Evolutionary conservation across 2,329 filamentous ascomycete genomes (phyloP), one percentile per base, ranked within the genome.

Genomic region (Ilyonectria sp.): DNA sequence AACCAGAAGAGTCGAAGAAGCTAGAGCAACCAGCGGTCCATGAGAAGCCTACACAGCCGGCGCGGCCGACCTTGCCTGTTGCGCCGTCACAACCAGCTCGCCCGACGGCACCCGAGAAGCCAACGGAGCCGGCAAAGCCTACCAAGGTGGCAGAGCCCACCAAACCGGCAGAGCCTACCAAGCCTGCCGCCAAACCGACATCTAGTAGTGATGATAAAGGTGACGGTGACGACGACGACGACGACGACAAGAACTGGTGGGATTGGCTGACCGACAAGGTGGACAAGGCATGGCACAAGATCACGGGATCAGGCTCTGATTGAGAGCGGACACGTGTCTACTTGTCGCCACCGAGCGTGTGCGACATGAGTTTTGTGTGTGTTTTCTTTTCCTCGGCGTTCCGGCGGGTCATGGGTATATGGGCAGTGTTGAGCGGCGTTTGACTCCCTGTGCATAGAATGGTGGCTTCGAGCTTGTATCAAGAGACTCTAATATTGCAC

Each of bases 221-320:
- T 23, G 65, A 65, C n/a, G 50, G 35, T 52, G 74, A 67, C 5
- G 64, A 75, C 6, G 75, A 76, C 49, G 74, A 78, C 4, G 74
- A 75, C 3, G 71, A 77, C 6, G 71, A 79, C 17, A 76, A 84
- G 67, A 77, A 78, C 5, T 80, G 85, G 37, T 88, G 86, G 85
- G 80, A 85, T 55, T 89, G 87, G 87, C 71, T 89, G 13, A 84
- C 81, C 2, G 83, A 82, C 40, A 84, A 87, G 68, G 74, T 88
- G 13, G 80, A 79, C 35, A 77, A 84, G 37, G 78, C 83, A 23
- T 87, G 84, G 85, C 78, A 80, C 43, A 84, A 85, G 71, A 78
- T 87, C 19, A 81, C 73, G 13, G 78, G 76, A 13, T 75, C 76
- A 37, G 59, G 53, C 7, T 37, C 54, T 15, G 44, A 59, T 44